Base-by-base conservation (phyloP, 202 grass and related monocot species). In the Eragrostis tef region DNA sequence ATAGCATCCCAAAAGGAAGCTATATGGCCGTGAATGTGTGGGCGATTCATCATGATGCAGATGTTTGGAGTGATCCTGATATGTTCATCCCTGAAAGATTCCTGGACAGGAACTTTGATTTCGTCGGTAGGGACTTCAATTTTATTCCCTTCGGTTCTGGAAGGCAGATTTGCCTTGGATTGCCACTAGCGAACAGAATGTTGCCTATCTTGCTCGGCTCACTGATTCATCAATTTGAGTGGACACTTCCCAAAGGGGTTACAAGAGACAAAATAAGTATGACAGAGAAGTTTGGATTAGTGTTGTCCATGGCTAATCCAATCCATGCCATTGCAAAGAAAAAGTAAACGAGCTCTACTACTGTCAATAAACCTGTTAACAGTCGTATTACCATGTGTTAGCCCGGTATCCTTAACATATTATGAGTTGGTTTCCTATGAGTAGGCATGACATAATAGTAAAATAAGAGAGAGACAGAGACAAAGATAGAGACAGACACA, bases 21-120 rank as follows among this genome's bases (percentile, higher is more conserved):
- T 51, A 29, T 3, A 77, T 89, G 1, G 19, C 82, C 9, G 43
- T 89, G 45, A 85, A 89, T 13, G 7, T 85, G 4, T 85, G 82
- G 87, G 87, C 70, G 0, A 85, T 85, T 9, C 51, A 83, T 22
- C 70, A 78, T 13, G 71, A 85, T 21, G 43, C 31, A 14, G 19
- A 17, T 0, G 41, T 29, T 13, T 89, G 77, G 87, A 20, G 7
- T 63, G 29, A 77, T 8, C 63, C 82, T 7, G 17, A 75, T 4
- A 74, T 71, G 54, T 89, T 89, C 77, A 53, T 52, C 3, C 87
- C 82, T 0, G 76, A 81, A 71, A 76, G 87, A 25, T 89, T 89
- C 50, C 12, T 89, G 64, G 57, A 81, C 0, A 71, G 6, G 14
- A 71, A 72, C 0, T 7, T 65, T 11, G 63, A 81, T 70, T 89